A percentile compares a stretch with the other conserved stretches of the same genome.
Evolutionary conservation across 2,329 filamentous ascomycete species (phyloP).

Genomic region (Pseudopyricularia cyperi): DNA sequence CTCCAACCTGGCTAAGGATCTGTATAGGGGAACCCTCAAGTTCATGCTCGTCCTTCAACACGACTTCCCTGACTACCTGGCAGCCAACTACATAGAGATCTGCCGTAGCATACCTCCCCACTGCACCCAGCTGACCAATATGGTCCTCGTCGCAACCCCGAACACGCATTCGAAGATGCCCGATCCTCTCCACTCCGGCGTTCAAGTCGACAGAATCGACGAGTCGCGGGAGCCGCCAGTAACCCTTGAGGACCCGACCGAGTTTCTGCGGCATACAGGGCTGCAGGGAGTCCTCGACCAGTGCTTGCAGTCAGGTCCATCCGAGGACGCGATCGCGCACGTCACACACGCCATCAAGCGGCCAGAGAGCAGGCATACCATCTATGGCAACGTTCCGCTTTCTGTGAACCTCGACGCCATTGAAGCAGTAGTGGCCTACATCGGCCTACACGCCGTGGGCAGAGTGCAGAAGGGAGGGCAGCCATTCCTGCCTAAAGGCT

Average conservation of each 20-base stretch:
- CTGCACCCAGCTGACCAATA: slow-evolving; percentile 77
- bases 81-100: slow-evolving; percentile 72
- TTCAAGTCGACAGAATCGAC: slow-evolving; percentile 66
- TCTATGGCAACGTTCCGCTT: slow-evolving; percentile 53
- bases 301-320: slow-evolving; percentile 46
- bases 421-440: slow-evolving; percentile 71
- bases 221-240: slow-evolving; percentile 57
- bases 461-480: slow-evolving; percentile 42
- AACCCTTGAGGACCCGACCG: slow-evolving; percentile 48
- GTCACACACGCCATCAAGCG: slow-evolving; percentile 60
- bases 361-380: slow-evolving; percentile 42
- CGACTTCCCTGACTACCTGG: slow-evolving; percentile 87
- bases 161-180: slow-evolving; percentile 54
- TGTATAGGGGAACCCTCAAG: slow-evolving; percentile 75
- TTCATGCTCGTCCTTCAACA: slow-evolving; percentile 79
- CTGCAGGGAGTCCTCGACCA: slow-evolving; percentile 47
- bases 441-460: slow-evolving; percentile 60
- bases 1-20: slow-evolving; percentile 58
- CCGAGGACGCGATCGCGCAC: slow-evolving; percentile 61
- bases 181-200: slow-evolving; percentile 57
- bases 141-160: slow-evolving; percentile 72
- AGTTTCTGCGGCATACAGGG: slow-evolving; percentile 39
- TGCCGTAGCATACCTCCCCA: slow-evolving; percentile 71
- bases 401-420: slow-evolving; percentile 59
- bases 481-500: slow-evolving; percentile 49